Base-by-base conservation (phyloP, 2,329 filamentous ascomycete genomes). In the Talaromyces atroroseus region DNA sequence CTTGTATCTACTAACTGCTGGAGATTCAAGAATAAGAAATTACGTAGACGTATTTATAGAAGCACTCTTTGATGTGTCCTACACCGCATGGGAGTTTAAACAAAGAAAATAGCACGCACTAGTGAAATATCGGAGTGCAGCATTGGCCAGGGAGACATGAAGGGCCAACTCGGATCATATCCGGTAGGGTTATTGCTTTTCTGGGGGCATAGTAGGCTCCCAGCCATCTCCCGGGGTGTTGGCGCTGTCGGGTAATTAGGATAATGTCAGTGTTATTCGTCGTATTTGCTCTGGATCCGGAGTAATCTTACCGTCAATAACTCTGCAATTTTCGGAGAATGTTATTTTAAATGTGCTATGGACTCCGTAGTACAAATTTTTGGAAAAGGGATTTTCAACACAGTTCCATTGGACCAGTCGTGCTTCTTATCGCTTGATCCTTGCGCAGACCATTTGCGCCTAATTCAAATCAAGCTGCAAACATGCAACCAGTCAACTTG, bases 51-150 rank as follows among this genome's bases (percentile, higher is more conserved):
- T 44, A 49, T 49, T 18, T 29, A 49, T 49, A 29, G 46, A 47
- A 47, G 11, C 45, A n/a, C 45, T 21, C 14, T 48, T 24, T 48
- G 45, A 18, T 32, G 12, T 49, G 23, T 21, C 23, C 40, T 44
- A 21, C 40, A 4, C 36, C 36, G 36, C 12, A 12, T 10, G 1
- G 40, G 16, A 12, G 26, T 29, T 5, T 44, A 44, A 18, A 44
- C 40, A 44, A 44, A 44, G 40, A 11, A n/a, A 42, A 20, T 42
- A 36, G 32, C 32, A 36, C 7, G 26, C 26, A 29, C 26, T 29
- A 29, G 11, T 40, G 36, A 40, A 12, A 7, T 29, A n/a, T 47
- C 51, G 51, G 51, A 47, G 42, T 53, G 42, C 42, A 53, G 49
- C 21, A 42, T 36, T 34, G n/a, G 18, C 40, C 12, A 11, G 14